These are phyloP conservation scores for Raddia distichophylla DNA, from an alignment of 176 grass and related monocot species.

Conservation along the genomic window DNA sequence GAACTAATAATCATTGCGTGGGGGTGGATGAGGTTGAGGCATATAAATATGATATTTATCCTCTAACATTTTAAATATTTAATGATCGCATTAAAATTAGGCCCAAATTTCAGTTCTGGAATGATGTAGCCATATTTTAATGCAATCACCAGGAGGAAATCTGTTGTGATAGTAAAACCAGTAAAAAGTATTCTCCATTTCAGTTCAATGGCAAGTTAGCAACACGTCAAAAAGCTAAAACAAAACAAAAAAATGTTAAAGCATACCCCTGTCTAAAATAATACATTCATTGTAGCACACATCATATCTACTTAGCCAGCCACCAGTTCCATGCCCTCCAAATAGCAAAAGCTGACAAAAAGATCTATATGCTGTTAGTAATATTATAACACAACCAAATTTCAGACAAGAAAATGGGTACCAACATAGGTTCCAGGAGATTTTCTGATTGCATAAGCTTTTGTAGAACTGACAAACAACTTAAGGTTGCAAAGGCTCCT, in stretches of 20 bases:
- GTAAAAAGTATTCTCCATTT: background rate
- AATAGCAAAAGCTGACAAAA: constrained; percentile 83
- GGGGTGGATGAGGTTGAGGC: no score
- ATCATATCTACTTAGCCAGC: constrained; percentile 97
- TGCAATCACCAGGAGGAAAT: background rate
- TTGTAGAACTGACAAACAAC: background rate
- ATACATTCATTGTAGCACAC: constrained; percentile 95
- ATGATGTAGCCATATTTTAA: background rate
- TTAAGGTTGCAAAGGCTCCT: constrained; percentile 4
- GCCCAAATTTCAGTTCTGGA: background rate
- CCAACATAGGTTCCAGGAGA: background rate
- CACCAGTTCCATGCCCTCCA: constrained; percentile 97
- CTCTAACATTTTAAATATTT: no score
- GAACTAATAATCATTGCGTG: no score
- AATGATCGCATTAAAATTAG: background rate
- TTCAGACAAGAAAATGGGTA: constrained; percentile 6
- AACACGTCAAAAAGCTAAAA: background rate
- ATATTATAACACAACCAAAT: background rate
- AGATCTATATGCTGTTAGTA: constrained; percentile 35
- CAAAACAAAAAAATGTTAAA: background rate
- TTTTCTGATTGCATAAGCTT: constrained; percentile 13
- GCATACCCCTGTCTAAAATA: constrained; percentile 93
- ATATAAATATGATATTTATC: no score
- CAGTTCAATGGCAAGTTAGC: constrained; percentile 7
- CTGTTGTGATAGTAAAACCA: background rate